Percentiles rank a stretch among this genome's conserved stretches.
Evolutionary conservation across 169 alveolate species (phyloP).

Genomic region (Cryptosporidium felis): DNA sequence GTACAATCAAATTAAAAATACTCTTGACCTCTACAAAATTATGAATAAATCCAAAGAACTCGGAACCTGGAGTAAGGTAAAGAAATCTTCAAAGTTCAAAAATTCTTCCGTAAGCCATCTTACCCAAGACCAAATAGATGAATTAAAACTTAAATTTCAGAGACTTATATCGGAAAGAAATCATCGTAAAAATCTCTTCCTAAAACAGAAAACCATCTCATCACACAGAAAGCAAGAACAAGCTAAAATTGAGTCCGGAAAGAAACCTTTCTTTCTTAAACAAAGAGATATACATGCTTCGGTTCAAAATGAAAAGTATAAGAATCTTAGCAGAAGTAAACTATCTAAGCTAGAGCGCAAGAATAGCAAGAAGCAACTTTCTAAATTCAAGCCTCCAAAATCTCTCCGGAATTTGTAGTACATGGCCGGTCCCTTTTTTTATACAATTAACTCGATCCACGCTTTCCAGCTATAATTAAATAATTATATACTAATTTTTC

Average conservation of each 20-base stretch:
- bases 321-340: constrained; percentile 5
- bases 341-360: constrained; percentile 19
- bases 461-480: too few relatives aligned
- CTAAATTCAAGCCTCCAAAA: constrained; percentile 45
- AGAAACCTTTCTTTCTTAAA: constrained; percentile 56
- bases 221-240: constrained; percentile 50
- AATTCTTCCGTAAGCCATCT: constrained; percentile 21
- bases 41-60: constrained; percentile 45
- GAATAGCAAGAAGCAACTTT: neutral
- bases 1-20: constrained; percentile 23
- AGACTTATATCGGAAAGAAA: constrained; percentile 31
- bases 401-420: neutral
- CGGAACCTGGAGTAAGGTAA: constrained; percentile 52
- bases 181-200: constrained; percentile 27
- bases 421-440: too few relatives aligned
- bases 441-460: too few relatives aligned
- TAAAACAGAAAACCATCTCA: constrained; percentile 40
- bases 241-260: constrained; percentile 22
- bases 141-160: constrained; percentile 32
- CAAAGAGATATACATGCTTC: constrained; percentile 35
- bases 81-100: constrained; percentile 24
- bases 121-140: constrained; percentile 30
- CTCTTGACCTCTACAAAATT: constrained; percentile 9
- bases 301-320: constrained; percentile 24
- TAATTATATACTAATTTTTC: neutral